phyloP scores from a whole-genome alignment of 495 filamentous ascomycete genomes.

The Penicillium lividum region DNA sequence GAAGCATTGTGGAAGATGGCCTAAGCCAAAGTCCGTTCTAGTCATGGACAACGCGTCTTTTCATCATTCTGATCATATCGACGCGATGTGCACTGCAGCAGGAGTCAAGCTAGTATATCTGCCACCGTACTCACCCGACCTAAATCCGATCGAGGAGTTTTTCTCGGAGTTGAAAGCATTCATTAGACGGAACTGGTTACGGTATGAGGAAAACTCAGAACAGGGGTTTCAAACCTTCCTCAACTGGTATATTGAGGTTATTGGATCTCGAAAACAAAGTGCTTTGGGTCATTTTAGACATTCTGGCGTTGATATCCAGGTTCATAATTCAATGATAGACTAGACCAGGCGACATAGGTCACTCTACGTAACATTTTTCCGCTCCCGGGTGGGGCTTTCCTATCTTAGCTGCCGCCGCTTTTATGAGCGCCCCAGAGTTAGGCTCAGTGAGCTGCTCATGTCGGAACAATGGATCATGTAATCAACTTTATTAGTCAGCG shows the following conservation, averaged over 20 bases:
- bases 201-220: constrained; percentile 12
- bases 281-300: constrained; percentile 14
- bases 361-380: too few species aligned
- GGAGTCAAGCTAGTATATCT: constrained; percentile 13
- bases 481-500: too few species aligned
- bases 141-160: constrained; percentile 16
- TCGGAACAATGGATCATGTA: too few species aligned
- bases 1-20: background rate
- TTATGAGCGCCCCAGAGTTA: constrained; percentile 12
- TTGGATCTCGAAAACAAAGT: constrained; percentile 15
- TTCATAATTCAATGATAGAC: constrained; percentile 1
- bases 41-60: background rate
- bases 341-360: background rate
- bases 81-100: background rate
- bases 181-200: constrained; percentile 9
- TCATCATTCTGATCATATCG: background rate
- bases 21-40: constrained; percentile 1
- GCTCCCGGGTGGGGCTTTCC: constrained; percentile 19
- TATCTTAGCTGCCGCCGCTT: constrained; percentile 32
- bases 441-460: constrained; percentile 8
- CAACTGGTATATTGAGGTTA: constrained; percentile 9
- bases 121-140: constrained; percentile 13
- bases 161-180: constrained; percentile 17
- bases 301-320: constrained; percentile 5
- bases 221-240: constrained; percentile 13